These are phyloP conservation scores for Cucurbita moschata DNA, from an alignment of 306 rosid genomes.

Conservation along the genomic window DNA sequence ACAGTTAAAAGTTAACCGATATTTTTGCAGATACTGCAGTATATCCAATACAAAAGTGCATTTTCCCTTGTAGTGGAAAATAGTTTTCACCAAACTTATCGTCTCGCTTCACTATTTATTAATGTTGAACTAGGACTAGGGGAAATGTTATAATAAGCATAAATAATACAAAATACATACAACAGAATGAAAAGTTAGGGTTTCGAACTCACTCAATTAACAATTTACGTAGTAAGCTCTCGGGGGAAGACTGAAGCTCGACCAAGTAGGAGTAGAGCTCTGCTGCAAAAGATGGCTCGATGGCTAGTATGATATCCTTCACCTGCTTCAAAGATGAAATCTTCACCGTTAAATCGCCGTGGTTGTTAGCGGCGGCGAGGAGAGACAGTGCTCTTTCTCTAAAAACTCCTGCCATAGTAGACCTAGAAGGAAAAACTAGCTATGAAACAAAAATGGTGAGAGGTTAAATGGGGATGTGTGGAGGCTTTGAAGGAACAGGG, in stretches of 20 bases:
- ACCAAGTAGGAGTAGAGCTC: slow-evolving; percentile 74
- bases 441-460: not conserved
- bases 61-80: not conserved
- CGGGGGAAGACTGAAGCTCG: slow-evolving; percentile 80
- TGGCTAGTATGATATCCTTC: slow-evolving; percentile 47
- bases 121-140: not conserved
- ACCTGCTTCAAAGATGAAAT: slow-evolving; percentile 66
- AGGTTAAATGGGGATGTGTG: not conserved
- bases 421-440: not conserved
- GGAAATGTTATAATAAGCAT: no score
- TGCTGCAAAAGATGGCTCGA: slow-evolving; percentile 52
- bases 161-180: not conserved
- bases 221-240: slow-evolving; percentile 58
- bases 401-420: slow-evolving; percentile 47
- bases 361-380: slow-evolving; percentile 87
- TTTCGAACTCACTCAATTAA: slow-evolving; percentile 56
- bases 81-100: not conserved
- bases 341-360: slow-evolving; percentile 81
- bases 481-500: not conserved
- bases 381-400: slow-evolving; percentile 69
- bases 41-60: not conserved
- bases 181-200: slow-evolving; percentile 4
- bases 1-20: not conserved
- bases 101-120: not conserved
- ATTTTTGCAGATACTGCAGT: not conserved